A percentile compares a stretch with the other conserved stretches of the same genome.
These are phyloP conservation scores for Fusarium nurragi DNA, from an alignment of 2,329 filamentous ascomycete species.

Conservation along the genomic window DNA sequence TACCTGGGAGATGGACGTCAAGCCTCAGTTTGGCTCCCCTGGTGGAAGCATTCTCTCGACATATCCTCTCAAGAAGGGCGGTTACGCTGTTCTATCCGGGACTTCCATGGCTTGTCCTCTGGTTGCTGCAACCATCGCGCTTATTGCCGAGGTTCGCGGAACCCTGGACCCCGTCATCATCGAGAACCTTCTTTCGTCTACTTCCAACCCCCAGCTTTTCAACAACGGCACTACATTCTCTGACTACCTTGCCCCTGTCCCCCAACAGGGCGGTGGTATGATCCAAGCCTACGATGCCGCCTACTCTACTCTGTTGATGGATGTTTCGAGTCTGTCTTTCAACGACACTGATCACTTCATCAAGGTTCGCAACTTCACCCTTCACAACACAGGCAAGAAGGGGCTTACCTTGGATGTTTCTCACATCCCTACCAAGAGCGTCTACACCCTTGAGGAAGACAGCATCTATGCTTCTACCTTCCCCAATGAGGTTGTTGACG, in stretches of 20 bases:
- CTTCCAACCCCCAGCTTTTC: constrained; percentile 59
- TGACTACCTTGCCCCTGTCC: constrained; percentile 60
- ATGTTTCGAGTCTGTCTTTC: constrained; percentile 67
- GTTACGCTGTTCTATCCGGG: constrained; percentile 63
- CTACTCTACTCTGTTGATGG: constrained; percentile 61
- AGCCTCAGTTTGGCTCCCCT: constrained; percentile 64
- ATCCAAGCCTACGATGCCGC: constrained; percentile 69
- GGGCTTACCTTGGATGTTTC: constrained; percentile 62
- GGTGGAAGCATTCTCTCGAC: constrained; percentile 68
- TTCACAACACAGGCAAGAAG: constrained; percentile 63
- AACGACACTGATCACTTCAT: constrained; percentile 70
- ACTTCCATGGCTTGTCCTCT: constrained; percentile 70
- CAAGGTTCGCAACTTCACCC: constrained; percentile 59
- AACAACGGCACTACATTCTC: constrained; percentile 53
- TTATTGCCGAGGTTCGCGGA: constrained; percentile 62
- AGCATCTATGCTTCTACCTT: constrained; percentile 53
- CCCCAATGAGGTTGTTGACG: constrained; percentile 53
- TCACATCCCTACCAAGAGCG: constrained; percentile 60
- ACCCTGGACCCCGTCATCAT: constrained; percentile 60
- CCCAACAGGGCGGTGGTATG: constrained; percentile 69
- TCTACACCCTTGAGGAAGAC: constrained; percentile 57
- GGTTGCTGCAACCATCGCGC: constrained; percentile 62
- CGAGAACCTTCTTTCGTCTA: constrained; percentile 60
- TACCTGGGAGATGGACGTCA: constrained; percentile 65
- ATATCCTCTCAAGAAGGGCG: constrained; percentile 57